phyloP scores from a whole-genome alignment of 2,329 filamentous ascomycete genomes.

The Aschersonia sp. region DNA sequence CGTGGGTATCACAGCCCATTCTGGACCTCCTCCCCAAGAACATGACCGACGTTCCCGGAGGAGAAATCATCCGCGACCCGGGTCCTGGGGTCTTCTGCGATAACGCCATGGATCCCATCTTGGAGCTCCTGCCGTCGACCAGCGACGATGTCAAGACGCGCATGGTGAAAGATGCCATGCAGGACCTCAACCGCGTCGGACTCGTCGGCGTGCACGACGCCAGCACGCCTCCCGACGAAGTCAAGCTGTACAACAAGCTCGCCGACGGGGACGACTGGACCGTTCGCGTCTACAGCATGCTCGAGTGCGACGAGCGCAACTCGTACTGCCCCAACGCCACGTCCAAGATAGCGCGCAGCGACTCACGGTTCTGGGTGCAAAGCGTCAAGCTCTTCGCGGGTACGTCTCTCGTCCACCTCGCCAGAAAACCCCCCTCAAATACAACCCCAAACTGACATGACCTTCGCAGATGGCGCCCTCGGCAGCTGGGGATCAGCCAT shows the following conservation, averaged over 20 bases:
- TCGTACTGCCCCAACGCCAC: conserved; percentile 41
- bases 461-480: conserved; percentile 44
- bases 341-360: conserved; percentile 24
- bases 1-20: conserved; percentile 53
- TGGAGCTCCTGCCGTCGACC: conserved; percentile 41
- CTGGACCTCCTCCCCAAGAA: conserved; percentile 42
- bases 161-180: conserved; percentile 47
- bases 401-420: conserved; percentile 14
- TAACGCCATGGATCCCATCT: conserved; percentile 53
- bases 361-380: conserved; percentile 38
- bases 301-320: conserved; percentile 50
- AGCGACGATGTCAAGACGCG: conserved; percentile 33
- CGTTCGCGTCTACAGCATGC: conserved; percentile 53
- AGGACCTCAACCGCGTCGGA: conserved; percentile 46
- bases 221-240: conserved; percentile 39
- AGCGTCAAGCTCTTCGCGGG: conserved; percentile 59
- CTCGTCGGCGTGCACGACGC: conserved; percentile 58
- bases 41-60: conserved; percentile 41
- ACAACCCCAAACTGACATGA: not conserved
- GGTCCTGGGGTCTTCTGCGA: conserved; percentile 59
- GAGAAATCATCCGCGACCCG: conserved; percentile 46
- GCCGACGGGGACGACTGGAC: conserved; percentile 36
- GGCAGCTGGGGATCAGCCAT: conserved; percentile 60
- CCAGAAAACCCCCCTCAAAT: not conserved
- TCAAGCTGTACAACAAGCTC: conserved; percentile 39